Percentiles rank a stretch among this genome's conserved stretches.
Conservation (phyloP, 345 rosid genomes). For the Firmiana major region DNA sequence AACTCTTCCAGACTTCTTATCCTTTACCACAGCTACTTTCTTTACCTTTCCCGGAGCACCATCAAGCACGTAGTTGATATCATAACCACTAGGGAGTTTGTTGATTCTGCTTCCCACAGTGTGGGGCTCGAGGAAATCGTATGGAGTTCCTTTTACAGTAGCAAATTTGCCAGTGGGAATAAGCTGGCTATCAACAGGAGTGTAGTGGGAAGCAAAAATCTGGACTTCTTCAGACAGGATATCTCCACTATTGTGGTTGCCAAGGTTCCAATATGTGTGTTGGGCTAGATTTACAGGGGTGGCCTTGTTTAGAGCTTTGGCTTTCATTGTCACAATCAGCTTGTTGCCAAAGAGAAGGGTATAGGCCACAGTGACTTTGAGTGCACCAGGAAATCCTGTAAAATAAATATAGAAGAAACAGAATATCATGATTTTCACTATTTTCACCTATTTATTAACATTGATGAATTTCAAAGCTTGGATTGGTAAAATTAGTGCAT, state of each 20-base stretch:
- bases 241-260: conserved; percentile 68
- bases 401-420: neutral
- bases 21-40: conserved; percentile 55
- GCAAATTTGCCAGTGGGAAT: conserved; percentile 73
- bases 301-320: conserved; percentile 59
- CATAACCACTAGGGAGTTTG: conserved; percentile 61
- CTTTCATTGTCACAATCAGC: conserved; percentile 64
- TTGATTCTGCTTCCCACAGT: conserved; percentile 50
- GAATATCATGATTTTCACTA: neutral
- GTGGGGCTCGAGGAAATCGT: conserved; percentile 59
- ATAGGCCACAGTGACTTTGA: conserved; percentile 45
- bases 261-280: conserved; percentile 88
- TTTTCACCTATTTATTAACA: neutral
- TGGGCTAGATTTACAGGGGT: conserved; percentile 85
- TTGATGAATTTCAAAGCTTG: neutral
- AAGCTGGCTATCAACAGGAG: conserved; percentile 52
- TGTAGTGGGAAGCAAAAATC: conserved; percentile 57
- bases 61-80: conserved; percentile 71
- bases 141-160: conserved; percentile 70
- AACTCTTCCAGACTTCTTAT: conserved; percentile 59
- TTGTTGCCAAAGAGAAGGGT: conserved; percentile 32
- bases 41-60: conserved; percentile 30
- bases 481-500: neutral
- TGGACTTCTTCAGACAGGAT: conserved; percentile 66
- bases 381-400: conserved; percentile 81